Conservation (phyloP, 139 green algal species). For the Mychonastes homosphaera region DNA sequence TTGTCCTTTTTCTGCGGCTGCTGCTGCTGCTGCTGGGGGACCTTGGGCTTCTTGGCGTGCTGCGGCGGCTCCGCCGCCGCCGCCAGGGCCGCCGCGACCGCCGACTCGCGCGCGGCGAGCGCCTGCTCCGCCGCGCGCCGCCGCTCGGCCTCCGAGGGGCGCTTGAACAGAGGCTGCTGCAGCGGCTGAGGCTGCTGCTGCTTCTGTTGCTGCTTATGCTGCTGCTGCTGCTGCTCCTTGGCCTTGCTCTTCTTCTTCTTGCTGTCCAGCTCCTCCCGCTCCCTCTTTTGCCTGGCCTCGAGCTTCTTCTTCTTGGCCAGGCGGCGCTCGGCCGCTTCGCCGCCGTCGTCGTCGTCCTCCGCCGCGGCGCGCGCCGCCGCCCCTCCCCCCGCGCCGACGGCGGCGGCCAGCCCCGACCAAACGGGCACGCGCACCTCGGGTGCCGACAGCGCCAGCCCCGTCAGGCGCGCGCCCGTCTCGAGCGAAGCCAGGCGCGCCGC, state of each 20-base stretch:
- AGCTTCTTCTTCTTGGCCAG: too few relatives aligned
- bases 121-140: too few relatives aligned
- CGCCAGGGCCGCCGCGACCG: too few relatives aligned
- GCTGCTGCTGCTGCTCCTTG: slow-evolving; percentile 3
- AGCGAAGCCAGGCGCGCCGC: slow-evolving; percentile 10
- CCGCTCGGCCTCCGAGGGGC: too few relatives aligned
- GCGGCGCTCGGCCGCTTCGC: too few relatives aligned
- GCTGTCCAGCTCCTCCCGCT: background rate
- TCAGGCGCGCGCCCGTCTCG: slow-evolving; percentile 27
- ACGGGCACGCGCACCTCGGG: background rate
- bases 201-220: background rate
- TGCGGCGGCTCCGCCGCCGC: slow-evolving; percentile 1
- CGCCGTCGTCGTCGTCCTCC: too few relatives aligned
- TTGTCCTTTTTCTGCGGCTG: slow-evolving; percentile 4
- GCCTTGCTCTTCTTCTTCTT: slow-evolving; percentile 1
- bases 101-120: too few relatives aligned
- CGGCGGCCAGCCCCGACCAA: background rate
- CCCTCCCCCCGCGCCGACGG: too few relatives aligned
- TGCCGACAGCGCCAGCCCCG: slow-evolving; percentile 22
- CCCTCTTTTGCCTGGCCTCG: too few relatives aligned
- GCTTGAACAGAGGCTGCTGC: too few relatives aligned
- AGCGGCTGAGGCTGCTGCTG: slow-evolving; percentile 12
- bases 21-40: slow-evolving; percentile 9
- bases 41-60: slow-evolving; percentile 1
- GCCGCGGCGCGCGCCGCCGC: too few relatives aligned